phyloP scores from a whole-genome alignment of 2,329 filamentous ascomycete genomes.

The Xylariaceae sp. region DNA sequence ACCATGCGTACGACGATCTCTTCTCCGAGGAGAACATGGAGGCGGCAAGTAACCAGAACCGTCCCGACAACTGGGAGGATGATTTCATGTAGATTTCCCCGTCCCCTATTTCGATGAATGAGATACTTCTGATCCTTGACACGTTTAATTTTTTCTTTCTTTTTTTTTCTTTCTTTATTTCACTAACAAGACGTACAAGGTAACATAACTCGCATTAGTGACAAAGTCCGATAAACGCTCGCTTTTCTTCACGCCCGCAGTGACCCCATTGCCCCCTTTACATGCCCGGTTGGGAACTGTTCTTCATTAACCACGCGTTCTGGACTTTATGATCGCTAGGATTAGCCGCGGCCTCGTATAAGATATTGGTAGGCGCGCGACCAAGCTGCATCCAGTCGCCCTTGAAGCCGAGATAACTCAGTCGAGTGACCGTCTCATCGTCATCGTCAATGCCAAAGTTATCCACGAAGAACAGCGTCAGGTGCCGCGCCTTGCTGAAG shows the following conservation, averaged over 20 bases:
- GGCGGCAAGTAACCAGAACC: slow-evolving; percentile 76
- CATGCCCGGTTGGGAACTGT: not conserved
- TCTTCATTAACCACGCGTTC: slow-evolving; percentile 36
- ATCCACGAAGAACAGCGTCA: slow-evolving; percentile 85
- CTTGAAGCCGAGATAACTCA: slow-evolving; percentile 86
- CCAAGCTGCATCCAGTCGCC: slow-evolving; percentile 89
- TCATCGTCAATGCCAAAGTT: slow-evolving; percentile 58
- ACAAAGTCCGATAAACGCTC: not conserved
- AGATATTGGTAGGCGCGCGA: slow-evolving; percentile 73
- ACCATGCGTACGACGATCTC: slow-evolving; percentile 95
- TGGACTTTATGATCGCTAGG: slow-evolving; percentile 75
- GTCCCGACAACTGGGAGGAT: slow-evolving; percentile 70
- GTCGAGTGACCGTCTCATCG: slow-evolving; percentile 62
- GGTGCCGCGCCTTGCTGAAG: slow-evolving; percentile 77
- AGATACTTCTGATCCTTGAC: not conserved
- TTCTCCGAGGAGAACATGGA: slow-evolving; percentile 79
- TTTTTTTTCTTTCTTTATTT: not conserved
- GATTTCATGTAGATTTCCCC: slow-evolving; percentile 72
- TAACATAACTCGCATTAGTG: not conserved
- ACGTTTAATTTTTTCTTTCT: not conserved
- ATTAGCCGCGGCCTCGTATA: slow-evolving; percentile 93
- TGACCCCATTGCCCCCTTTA: not conserved
- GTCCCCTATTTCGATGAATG: not conserved
- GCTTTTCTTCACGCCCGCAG: not conserved
- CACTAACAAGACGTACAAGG: not conserved